Percentiles rank a stretch among this genome's conserved stretches.
Conservation (phyloP, 73 alveolate species). For the Durusdinium trenchii region DNA sequence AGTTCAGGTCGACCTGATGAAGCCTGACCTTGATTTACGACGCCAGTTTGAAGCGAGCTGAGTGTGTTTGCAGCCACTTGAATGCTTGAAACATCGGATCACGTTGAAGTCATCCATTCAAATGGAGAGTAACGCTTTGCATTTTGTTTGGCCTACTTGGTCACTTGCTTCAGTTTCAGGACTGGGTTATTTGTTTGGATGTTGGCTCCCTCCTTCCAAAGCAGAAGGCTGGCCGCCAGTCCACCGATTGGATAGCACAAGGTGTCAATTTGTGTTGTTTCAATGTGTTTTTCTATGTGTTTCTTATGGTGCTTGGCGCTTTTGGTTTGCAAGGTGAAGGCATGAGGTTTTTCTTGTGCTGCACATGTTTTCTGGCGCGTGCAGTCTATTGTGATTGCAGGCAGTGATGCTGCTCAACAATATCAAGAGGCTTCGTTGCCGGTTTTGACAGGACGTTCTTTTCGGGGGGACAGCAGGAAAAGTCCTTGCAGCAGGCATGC, state of each 20-base stretch:
- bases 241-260: no score
- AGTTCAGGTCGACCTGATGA: conserved; percentile 50
- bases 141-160: no score
- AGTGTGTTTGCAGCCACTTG: neutral
- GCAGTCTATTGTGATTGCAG: no score
- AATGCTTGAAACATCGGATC: neutral
- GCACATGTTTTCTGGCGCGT: no score
- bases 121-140: no score
- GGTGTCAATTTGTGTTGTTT: neutral
- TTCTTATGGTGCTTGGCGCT: no score
- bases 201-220: conserved; percentile 60
- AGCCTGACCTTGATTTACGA: conserved; percentile 30
- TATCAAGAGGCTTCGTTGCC: conserved; percentile 4
- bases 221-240: neutral
- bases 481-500: neutral
- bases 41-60: conserved; percentile 34
- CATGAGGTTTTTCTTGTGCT: no score
- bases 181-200: conserved; percentile 65
- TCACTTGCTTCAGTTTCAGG: neutral
- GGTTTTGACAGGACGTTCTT: neutral
- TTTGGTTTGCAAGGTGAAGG: no score
- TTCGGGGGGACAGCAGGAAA: neutral
- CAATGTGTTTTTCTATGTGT: no score
- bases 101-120: neutral
- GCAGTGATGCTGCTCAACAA: conserved; percentile 32